Evolutionary conservation across 352 stramenopile genomes (phyloP), one percentile per base, ranked within the genome.

Genomic region (Pythium rishiriense): DNA sequence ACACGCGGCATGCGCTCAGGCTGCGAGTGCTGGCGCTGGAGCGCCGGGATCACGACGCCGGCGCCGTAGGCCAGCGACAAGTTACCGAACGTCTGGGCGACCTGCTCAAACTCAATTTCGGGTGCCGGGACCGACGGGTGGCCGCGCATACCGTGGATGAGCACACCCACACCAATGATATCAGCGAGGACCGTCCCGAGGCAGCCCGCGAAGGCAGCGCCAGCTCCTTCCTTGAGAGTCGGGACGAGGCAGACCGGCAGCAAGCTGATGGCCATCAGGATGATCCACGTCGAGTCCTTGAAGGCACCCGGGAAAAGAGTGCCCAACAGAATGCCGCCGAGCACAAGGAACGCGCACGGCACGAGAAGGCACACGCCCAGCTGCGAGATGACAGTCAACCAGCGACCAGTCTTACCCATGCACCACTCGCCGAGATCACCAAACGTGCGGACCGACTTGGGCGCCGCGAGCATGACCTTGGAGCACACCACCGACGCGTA

Each of bases 341-440:
- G 63, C 50, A 88, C 77, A 12, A 88, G 70, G 70, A 80, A 85
- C 25, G 75, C 73, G 53, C 74, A 83, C 24, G 79, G 75, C 42
- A 81, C 72, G 41, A 85, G 48, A 22, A 86, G 61, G 49, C 77
- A 87, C 19, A 75, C 77, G 49, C 66, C 65, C 74, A 87, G 81
- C 41, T 82, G 79, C 24, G 76, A 75, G 53, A 82, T 17, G 17
- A 69, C 46, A 24, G 76, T 72, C 14, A 85, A n/a, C 61, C 64
- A 87, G 48, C 80, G 80, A 43, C 80, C 80, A 19, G 58, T 69
- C n/a, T 64, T 60, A 19, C 80, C 80, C 66, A 85, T 80, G 54
- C 64, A 72, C 64, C 73, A 89, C 41, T 87, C 74, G 28, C 80
- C 80, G 35, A 89, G 74, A 45, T 89, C 80, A 25, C 78, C 69